A percentile compares a stretch with the other conserved stretches of the same genome.
Evolutionary conservation across 768 basidiomycete species (phyloP).

Genomic region (Suillus fuscotomentosus): DNA sequence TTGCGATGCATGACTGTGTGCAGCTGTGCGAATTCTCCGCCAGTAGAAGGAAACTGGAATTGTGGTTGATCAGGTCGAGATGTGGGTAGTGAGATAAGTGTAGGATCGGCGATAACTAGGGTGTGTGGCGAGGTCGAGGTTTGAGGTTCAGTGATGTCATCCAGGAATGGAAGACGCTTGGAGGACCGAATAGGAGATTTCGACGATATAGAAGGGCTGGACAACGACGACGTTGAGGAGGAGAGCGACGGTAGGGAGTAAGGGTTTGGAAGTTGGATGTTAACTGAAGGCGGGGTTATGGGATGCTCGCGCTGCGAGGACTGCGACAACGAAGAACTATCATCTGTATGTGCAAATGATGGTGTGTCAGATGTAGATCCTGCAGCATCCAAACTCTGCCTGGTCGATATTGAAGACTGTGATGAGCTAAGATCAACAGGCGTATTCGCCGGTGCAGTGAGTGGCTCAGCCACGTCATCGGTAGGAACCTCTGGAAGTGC

Average conservation of each 20-base stretch:
- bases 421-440: conserved; percentile 1
- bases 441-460: conserved; percentile 1
- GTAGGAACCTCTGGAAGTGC: conserved; percentile 27
- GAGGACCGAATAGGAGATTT: conserved; percentile 30
- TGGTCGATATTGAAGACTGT: conserved; percentile 5
- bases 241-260: conserved; percentile 49
- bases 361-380: conserved; percentile 19
- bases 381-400: conserved; percentile 2
- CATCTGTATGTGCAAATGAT: conserved; percentile 26
- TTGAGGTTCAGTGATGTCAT: conserved; percentile 27
- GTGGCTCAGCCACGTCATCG: conserved; percentile 3
- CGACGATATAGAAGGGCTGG: conserved; percentile 53
- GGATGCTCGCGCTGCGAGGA: conserved; percentile 29
- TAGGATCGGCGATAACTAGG: conserved; percentile 30
- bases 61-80: conserved; percentile 17
- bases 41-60: conserved; percentile 40
- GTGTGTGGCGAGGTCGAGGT: conserved; percentile 24
- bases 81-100: conserved; percentile 24
- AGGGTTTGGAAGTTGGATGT: conserved; percentile 24
- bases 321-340: conserved; percentile 33
- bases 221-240: conserved; percentile 60
- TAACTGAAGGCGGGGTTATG: conserved; percentile 34
- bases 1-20: conserved; percentile 33
- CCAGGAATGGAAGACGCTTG: conserved; percentile 38
- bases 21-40: conserved; percentile 28